These are phyloP conservation scores for Phytomonas serpens DNA, from an alignment of 208 protist genomes.

Conservation along the genomic window DNA sequence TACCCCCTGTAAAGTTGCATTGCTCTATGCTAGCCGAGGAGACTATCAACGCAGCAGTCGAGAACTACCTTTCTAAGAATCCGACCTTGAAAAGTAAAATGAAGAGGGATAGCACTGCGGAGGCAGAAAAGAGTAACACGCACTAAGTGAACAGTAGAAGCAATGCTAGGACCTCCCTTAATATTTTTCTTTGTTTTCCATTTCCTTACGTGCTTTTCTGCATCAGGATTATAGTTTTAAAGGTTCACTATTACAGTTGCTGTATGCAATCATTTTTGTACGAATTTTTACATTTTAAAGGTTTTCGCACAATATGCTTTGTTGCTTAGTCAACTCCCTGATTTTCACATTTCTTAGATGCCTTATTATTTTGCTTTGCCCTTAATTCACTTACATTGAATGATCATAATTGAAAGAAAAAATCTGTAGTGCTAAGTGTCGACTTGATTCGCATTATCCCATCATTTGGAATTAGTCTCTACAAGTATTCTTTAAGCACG, in stretches of 20 bases:
- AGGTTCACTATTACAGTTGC: background rate
- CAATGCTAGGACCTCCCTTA: background rate
- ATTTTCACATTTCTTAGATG: background rate
- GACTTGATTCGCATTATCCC: background rate
- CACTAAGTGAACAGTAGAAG: constrained; percentile 1
- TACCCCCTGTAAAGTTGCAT: constrained; percentile 99
- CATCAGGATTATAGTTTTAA: background rate
- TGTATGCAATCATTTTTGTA: background rate
- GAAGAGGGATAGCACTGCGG: constrained; percentile 9
- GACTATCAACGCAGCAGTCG: constrained; percentile 97
- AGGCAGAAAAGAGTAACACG: constrained; percentile 12
- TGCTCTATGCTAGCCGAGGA: constrained; percentile 99
- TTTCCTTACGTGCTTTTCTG: constrained; percentile 1
- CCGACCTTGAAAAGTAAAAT: constrained; percentile 88
- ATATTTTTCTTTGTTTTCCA: constrained; percentile 7
- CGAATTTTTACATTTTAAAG: background rate
- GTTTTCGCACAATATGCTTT: background rate
- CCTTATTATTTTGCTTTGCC: background rate
- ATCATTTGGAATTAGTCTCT: background rate
- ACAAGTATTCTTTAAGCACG: background rate
- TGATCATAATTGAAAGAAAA: background rate
- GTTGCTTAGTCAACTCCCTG: background rate
- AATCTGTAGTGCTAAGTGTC: background rate
- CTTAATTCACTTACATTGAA: background rate
- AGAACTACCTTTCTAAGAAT: constrained; percentile 95